Evolutionary conservation across 2,329 filamentous ascomycete species (phyloP).

Genomic region (Aspergillus sp.): DNA sequence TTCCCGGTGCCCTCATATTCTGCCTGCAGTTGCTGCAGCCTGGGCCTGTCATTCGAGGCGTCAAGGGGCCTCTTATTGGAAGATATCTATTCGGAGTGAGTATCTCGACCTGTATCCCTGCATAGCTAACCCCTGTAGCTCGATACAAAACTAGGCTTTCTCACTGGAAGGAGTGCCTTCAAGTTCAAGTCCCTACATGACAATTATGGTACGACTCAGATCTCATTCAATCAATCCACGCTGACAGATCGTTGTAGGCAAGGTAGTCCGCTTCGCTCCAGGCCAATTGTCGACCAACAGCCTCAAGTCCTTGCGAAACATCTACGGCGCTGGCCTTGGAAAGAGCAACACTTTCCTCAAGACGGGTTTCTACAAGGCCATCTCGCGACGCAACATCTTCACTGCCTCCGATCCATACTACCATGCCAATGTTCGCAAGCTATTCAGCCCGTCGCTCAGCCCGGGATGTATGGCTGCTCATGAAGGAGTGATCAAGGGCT

Average conservation of each 20-base stretch:
- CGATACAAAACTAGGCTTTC: constrained; percentile 22
- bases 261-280: constrained; percentile 23
- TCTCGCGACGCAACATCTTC: constrained; percentile 26
- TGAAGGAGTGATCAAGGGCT: constrained; percentile 21
- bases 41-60: constrained; percentile 19
- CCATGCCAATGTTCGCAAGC: constrained; percentile 24
- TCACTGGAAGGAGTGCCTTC: constrained; percentile 21
- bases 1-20: constrained; percentile 14
- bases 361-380: constrained; percentile 24
- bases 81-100: constrained; percentile 21
- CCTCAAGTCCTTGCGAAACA: constrained; percentile 23
- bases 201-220: constrained; percentile 16
- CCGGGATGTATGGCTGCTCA: constrained; percentile 23
- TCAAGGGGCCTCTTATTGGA: constrained; percentile 17
- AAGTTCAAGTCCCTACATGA: constrained; percentile 20
- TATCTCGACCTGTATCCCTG: neutral
- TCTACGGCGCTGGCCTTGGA: constrained; percentile 21
- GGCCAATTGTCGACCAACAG: constrained; percentile 28
- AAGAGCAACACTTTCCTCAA: constrained; percentile 25
- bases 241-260: constrained; percentile 11
- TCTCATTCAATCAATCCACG: no score
- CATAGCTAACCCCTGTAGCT: constrained; percentile 11
- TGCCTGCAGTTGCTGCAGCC: constrained; percentile 17
- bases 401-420: constrained; percentile 25
- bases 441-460: constrained; percentile 25